Conservation (phyloP, 2,329 filamentous ascomycete genomes). For the Neurospora crassa region DNA sequence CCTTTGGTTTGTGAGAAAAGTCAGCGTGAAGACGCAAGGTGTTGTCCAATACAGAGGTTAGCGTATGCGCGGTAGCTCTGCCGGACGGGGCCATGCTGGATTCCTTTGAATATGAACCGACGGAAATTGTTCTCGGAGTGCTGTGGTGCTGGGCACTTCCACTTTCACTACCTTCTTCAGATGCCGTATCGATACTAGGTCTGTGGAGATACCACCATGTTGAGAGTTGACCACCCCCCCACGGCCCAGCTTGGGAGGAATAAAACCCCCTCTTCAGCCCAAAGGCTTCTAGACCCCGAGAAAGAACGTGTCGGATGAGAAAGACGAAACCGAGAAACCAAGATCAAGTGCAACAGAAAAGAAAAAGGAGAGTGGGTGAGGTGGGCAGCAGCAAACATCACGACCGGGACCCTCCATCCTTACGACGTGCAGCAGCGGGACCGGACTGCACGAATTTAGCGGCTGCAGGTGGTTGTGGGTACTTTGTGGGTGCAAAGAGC, state of each 20-base stretch:
- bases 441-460: conserved; percentile 13
- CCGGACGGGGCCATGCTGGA: background rate
- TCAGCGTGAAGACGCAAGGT: background rate
- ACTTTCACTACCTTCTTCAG: background rate
- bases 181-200: background rate
- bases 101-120: background rate
- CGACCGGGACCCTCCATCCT: background rate
- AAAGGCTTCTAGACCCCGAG: background rate
- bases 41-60: background rate
- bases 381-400: conserved; percentile 6
- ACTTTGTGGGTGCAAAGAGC: conserved; percentile 6
- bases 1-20: background rate
- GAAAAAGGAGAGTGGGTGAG: background rate
- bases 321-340: background rate
- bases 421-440: conserved; percentile 9
- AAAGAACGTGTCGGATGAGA: background rate
- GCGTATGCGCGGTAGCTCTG: background rate
- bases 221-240: background rate
- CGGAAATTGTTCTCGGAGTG: background rate
- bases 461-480: conserved; percentile 1
- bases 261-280: background rate
- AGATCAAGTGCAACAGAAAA: background rate
- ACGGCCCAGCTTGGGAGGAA: background rate
- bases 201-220: background rate
- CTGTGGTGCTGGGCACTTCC: background rate